Conservation (phyloP, 129 eudicot species). For the Helianthus tuberosus region DNA sequence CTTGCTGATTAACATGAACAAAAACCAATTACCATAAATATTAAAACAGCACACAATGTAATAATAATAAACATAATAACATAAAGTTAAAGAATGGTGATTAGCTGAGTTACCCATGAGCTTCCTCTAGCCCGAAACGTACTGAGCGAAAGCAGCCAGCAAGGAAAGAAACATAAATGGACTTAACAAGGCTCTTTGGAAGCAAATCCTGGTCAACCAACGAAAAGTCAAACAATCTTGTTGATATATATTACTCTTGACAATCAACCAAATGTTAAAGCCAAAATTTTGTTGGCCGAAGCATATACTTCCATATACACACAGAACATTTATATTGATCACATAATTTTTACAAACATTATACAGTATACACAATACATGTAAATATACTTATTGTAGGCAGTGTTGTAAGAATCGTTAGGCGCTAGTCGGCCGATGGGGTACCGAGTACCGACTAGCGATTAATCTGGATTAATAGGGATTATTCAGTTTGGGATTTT, state of each 20-base stretch:
- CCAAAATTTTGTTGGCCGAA: neutral
- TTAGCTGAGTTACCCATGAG: constrained; percentile 81
- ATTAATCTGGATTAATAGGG: too few species aligned
- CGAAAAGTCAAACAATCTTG: constrained; percentile 7
- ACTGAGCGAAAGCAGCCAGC: constrained; percentile 99
- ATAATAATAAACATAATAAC: neutral
- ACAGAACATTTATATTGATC: neutral
- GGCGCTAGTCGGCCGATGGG: too few species aligned
- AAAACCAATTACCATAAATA: neutral
- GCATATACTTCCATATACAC: constrained; percentile 1
- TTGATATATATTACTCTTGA: constrained; percentile 3
- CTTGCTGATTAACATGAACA: constrained; percentile 50
- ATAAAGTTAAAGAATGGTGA: constrained; percentile 17
- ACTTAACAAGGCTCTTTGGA: constrained; percentile 64
- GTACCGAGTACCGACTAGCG: too few species aligned
- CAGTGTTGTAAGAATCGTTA: neutral
- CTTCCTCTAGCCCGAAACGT: constrained; percentile 96
- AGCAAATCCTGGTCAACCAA: constrained; percentile 59
- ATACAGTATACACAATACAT: neutral
- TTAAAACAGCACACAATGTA: neutral
- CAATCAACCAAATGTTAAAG: constrained; percentile 4
- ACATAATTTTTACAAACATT: neutral
- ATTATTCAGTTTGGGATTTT: too few species aligned
- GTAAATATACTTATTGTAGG: neutral
- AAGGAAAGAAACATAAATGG: constrained; percentile 93